These are phyloP conservation scores for Colletotrichum abscissum DNA, from an alignment of 2,329 filamentous ascomycete genomes.

Conservation along the genomic window DNA sequence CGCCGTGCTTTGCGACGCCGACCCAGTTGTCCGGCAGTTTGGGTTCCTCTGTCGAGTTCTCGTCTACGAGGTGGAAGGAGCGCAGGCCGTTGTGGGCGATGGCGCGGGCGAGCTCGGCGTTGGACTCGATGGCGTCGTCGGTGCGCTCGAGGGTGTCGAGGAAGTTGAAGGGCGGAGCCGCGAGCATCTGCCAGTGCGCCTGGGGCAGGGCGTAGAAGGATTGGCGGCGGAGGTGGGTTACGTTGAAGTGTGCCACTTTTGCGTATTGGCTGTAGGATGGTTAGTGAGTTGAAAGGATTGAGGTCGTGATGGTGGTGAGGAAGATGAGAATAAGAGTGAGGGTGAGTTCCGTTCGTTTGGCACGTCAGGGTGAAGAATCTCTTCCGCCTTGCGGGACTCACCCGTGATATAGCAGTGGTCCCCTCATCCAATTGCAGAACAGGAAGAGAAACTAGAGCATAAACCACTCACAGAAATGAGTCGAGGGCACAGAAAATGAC, in stretches of 20 bases:
- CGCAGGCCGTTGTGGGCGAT: conserved; percentile 78
- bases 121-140: conserved; percentile 89
- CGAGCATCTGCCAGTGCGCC: conserved; percentile 85
- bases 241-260: conserved; percentile 86
- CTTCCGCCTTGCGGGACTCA: neutral
- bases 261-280: conserved; percentile 78
- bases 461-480: conserved; percentile 81
- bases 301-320: neutral
- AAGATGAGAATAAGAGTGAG: conserved; percentile 36
- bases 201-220: conserved; percentile 92
- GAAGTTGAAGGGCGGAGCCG: conserved; percentile 83
- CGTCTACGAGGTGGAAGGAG: conserved; percentile 69
- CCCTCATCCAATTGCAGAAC: neutral
- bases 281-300: neutral
- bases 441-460: conserved; percentile 2
- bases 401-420: neutral
- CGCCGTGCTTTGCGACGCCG: conserved; percentile 75
- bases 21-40: conserved; percentile 73
- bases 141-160: conserved; percentile 81
- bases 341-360: neutral
- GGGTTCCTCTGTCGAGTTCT: conserved; percentile 50
- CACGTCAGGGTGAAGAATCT: neutral
- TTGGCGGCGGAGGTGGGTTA: conserved; percentile 89
- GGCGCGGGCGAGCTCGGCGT: conserved; percentile 82
- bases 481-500: conserved; percentile 87